Percentiles rank a stretch among this genome's conserved stretches.
These are phyloP conservation scores for Diophrys appendiculata DNA, from an alignment of 73 alveolate genomes.

Conservation along the genomic window DNA sequence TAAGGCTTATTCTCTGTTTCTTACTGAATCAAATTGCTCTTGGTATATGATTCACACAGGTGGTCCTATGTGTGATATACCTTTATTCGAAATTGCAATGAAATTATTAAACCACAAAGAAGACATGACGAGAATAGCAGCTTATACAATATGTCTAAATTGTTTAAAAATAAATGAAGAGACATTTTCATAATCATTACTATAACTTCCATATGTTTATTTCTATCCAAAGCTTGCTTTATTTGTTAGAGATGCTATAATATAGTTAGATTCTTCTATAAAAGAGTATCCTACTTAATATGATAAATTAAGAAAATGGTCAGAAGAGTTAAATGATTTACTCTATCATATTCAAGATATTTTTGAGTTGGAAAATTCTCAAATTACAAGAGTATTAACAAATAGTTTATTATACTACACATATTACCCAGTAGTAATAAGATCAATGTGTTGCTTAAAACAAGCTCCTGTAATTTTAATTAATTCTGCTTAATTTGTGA, in stretches of 20 bases:
- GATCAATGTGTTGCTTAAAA: slow-evolving; percentile 27
- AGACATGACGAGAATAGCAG: slow-evolving; percentile 69
- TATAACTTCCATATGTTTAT: slow-evolving; percentile 23
- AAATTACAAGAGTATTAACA: slow-evolving; percentile 19
- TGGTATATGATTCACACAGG: slow-evolving; percentile 36
- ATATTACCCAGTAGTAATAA: slow-evolving; percentile 53
- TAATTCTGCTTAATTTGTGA: slow-evolving; percentile 23
- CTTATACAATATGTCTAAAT: slow-evolving; percentile 56
- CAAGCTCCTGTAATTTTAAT: slow-evolving; percentile 31
- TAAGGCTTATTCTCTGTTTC: slow-evolving; percentile 52
- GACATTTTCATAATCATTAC: neutral
- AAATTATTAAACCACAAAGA: slow-evolving; percentile 69
- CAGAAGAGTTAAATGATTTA: slow-evolving; percentile 30
- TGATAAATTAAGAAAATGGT: neutral
- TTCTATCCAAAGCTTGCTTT: slow-evolving; percentile 20
- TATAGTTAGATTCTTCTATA: slow-evolving; percentile 21
- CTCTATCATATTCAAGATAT: slow-evolving; percentile 42
- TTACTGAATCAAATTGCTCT: slow-evolving; percentile 45
- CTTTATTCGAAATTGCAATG: slow-evolving; percentile 54
- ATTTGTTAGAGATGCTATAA: slow-evolving; percentile 20
- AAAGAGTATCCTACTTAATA: neutral
- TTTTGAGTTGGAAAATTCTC: slow-evolving; percentile 20
- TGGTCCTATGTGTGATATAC: slow-evolving; percentile 39
- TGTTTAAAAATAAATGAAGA: slow-evolving; percentile 43
- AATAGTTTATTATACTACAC: slow-evolving; percentile 37